A percentile compares a stretch with the other conserved stretches of the same genome.
phyloP scores from a whole-genome alignment of 2,329 filamentous ascomycete genomes.

The Diaporthe citriasiana region DNA sequence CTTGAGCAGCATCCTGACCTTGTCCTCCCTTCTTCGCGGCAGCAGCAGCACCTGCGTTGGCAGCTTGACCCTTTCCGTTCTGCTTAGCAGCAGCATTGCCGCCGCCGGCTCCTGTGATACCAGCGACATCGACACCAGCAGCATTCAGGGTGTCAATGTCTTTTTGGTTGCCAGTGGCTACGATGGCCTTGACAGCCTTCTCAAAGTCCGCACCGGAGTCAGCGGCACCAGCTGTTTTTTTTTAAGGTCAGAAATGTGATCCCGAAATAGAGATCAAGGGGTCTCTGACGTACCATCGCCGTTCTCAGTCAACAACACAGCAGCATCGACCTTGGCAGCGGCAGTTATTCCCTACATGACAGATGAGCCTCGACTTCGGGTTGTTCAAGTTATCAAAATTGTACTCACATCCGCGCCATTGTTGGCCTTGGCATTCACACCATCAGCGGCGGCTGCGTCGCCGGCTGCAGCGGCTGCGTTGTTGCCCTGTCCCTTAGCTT shows the following conservation, averaged over 20 bases:
- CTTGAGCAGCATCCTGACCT: not conserved
- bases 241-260: not conserved
- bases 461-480: conserved; percentile 2
- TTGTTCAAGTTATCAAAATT: not conserved
- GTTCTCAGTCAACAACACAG: conserved; percentile 26
- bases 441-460: not conserved
- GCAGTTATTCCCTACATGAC: conserved; percentile 15
- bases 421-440: conserved; percentile 35
- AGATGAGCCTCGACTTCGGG: not conserved
- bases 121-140: conserved; percentile 33
- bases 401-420: conserved; percentile 32
- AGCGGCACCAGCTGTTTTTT: conserved; percentile 12
- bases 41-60: not conserved
- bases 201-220: conserved; percentile 30
- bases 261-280: too few species aligned
- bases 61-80: not conserved
- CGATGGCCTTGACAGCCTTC: conserved; percentile 28
- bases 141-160: conserved; percentile 22
- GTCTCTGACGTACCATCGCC: conserved; percentile 24
- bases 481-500: conserved; percentile 20
- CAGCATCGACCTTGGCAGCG: conserved; percentile 34
- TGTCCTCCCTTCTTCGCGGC: not conserved
- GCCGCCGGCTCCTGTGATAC: not conserved
- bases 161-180: conserved; percentile 16
- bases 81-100: not conserved